Base-by-base conservation (phyloP, 2,329 filamentous ascomycete species). In the Cladophialophora psammophila region DNA sequence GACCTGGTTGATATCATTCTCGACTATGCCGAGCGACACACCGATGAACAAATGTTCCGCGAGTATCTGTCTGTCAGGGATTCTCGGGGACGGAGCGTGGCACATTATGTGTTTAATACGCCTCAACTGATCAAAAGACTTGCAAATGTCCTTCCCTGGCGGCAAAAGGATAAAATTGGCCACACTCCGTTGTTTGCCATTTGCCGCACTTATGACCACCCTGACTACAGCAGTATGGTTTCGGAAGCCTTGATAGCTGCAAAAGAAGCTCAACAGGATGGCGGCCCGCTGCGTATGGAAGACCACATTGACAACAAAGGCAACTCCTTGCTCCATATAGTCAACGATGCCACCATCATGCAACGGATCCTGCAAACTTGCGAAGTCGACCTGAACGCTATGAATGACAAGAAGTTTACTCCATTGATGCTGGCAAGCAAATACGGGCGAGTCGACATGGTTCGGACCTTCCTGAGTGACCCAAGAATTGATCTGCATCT, bases 401-500 rank as follows among this genome's bases (percentile, higher is more conserved):
- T 90, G 8, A 99, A 99, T 75, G 94, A 98, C 73, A 97, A 93
- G 80, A 90, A 88, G 56, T 98, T 99, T 76, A 99, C 96, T 0
- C 90, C 95, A 1, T 83, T 99, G 64, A 99, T 99, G 95, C 91
- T 99, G 69, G 94, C 94, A 7, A 98, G 94, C 85, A 99, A 99
- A 78, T 99, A 98, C 76, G 95, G 95, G 38, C 88, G 95, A 69
- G 91, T 96, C 62, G 95, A 98, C 74, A 92, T 97, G 84, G 94
- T 99, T 18, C 86, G 94, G 66, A 89, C 90, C 9, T 84, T 99
- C 5, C 98, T 96, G 77, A 87, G 90, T 50, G 95, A 99, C 76
- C 87, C 92, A 31, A 85, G 96, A 72, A 93, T 97, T 4, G 95
- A 99, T 76, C 81, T 94, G 13, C 88, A 90, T 50, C 88, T 94